Percentiles rank a stretch among this genome's conserved stretches.
phyloP scores from a whole-genome alignment of 75 land plant genomes.

The Pinus tabuliformis region DNA sequence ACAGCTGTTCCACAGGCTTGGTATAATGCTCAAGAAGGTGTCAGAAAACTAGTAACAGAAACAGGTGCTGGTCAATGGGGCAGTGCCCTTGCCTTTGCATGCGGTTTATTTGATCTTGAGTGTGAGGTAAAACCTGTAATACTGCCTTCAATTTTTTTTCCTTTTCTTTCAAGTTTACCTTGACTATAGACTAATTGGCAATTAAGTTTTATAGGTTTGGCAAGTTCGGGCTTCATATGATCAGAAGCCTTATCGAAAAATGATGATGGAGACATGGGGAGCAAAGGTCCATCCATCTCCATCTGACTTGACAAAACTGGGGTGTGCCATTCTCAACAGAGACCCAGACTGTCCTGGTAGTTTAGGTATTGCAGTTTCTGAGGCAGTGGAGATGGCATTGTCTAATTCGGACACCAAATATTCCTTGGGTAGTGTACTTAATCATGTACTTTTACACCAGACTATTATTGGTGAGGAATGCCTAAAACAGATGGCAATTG shows the following conservation, averaged over 20 bases:
- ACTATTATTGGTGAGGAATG: slow-evolving; percentile 95
- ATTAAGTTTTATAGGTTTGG: slow-evolving; percentile 71
- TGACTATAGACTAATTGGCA: neutral
- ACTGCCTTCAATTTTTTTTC: slow-evolving; percentile 5
- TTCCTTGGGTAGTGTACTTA: slow-evolving; percentile 90
- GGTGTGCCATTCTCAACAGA: slow-evolving; percentile 44
- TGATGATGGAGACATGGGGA: slow-evolving; percentile 98
- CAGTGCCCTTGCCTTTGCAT: slow-evolving; percentile 83
- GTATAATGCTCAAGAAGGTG: slow-evolving; percentile 87
- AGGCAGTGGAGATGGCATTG: slow-evolving; percentile 88
- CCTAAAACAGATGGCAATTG: slow-evolving; percentile 61
- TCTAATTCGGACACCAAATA: slow-evolving; percentile 68
- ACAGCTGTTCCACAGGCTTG: slow-evolving; percentile 94
- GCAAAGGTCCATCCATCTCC: slow-evolving; percentile 94
- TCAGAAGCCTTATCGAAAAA: slow-evolving; percentile 80
- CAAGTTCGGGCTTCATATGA: slow-evolving; percentile 97
- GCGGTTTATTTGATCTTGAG: slow-evolving; percentile 63
- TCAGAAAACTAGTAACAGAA: slow-evolving; percentile 84
- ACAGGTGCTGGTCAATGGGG: slow-evolving; percentile 99
- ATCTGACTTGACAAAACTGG: slow-evolving; percentile 59
- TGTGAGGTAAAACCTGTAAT: slow-evolving; percentile 57
- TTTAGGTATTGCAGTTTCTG: slow-evolving; percentile 88
- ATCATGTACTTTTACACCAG: slow-evolving; percentile 92
- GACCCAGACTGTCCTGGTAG: slow-evolving; percentile 85
- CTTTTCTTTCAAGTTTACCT: slow-evolving; percentile 3